phyloP scores from a whole-genome alignment of 2,329 filamentous ascomycete genomes.

The Diaporthe eres region DNA sequence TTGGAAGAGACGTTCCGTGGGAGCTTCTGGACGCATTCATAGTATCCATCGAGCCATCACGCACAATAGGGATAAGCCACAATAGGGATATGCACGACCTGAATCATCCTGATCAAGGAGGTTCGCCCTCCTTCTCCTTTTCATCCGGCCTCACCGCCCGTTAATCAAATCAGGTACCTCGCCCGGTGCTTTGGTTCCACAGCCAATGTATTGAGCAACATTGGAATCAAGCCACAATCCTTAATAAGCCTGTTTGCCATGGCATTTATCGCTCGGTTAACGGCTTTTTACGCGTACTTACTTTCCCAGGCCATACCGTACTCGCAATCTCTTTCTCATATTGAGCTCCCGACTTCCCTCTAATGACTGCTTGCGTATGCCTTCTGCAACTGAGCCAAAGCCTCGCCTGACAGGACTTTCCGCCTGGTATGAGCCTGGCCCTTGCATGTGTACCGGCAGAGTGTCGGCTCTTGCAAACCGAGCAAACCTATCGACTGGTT shows the following conservation, averaged over 20 bases:
- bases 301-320: neutral
- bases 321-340: too few species aligned
- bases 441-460: neutral
- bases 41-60: neutral
- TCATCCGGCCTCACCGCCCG: conserved; percentile 13
- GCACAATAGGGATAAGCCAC: conserved; percentile 8
- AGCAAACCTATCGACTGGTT: neutral
- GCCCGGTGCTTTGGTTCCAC: neutral
- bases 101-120: neutral
- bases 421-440: neutral
- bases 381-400: neutral
- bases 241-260: neutral
- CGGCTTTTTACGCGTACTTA: neutral
- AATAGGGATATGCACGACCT: conserved; percentile 1
- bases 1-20: neutral
- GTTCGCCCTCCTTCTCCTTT: neutral
- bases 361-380: neutral
- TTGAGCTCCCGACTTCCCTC: neutral
- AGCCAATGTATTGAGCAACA: conserved; percentile 11
- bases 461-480: too few species aligned
- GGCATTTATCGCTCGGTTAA: neutral
- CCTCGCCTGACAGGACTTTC: too few species aligned
- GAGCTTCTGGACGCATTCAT: neutral
- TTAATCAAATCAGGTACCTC: conserved; percentile 7
- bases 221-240: neutral